Evolutionary conservation across 805 yeast genomes (phyloP).

Genomic region (Starmerella gropengiesseri): DNA sequence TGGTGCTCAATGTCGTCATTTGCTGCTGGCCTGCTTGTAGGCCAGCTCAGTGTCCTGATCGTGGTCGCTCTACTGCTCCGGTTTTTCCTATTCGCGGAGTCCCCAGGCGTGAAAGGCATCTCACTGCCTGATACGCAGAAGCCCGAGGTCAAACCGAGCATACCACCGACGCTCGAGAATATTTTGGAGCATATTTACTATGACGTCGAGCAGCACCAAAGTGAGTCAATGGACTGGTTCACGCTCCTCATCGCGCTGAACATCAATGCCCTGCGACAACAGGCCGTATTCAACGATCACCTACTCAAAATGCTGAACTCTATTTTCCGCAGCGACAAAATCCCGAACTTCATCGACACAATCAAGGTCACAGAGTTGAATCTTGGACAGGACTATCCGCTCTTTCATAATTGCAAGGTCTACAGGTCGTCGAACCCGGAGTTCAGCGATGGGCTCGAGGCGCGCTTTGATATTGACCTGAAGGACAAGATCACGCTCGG

Average conservation of each 20-base stretch:
- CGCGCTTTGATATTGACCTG: constrained; percentile 77
- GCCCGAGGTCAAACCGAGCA: constrained; percentile 24
- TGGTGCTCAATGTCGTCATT: constrained; percentile 23
- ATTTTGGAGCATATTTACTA: constrained; percentile 87
- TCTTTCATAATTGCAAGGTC: constrained; percentile 88
- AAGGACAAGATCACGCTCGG: constrained; percentile 76
- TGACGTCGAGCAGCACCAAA: constrained; percentile 72
- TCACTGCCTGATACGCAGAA: constrained; percentile 22
- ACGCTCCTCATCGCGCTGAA: constrained; percentile 89
- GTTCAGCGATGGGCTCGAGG: constrained; percentile 41
- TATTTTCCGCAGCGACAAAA: constrained; percentile 46
- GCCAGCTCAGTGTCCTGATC: constrained; percentile 34
- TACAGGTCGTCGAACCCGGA: constrained; percentile 17
- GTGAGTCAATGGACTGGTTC: constrained; percentile 95
- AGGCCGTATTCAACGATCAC: constrained; percentile 75
- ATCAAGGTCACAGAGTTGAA: constrained; percentile 77
- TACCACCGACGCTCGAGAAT: constrained; percentile 27
- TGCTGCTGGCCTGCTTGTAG: constrained; percentile 32
- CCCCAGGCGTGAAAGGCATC: constrained; percentile 25
- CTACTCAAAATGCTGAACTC: constrained; percentile 68
- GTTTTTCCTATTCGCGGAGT: constrained; percentile 35
- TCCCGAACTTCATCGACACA: constrained; percentile 73
- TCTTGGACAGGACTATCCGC: constrained; percentile 91
- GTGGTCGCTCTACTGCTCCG: constrained; percentile 31
- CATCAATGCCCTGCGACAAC: constrained; percentile 75